Percentiles rank a stretch among this genome's conserved stretches.
Conservation (phyloP, 192 early-diverging fungal species). For the Entomortierella parvispora region DNA sequence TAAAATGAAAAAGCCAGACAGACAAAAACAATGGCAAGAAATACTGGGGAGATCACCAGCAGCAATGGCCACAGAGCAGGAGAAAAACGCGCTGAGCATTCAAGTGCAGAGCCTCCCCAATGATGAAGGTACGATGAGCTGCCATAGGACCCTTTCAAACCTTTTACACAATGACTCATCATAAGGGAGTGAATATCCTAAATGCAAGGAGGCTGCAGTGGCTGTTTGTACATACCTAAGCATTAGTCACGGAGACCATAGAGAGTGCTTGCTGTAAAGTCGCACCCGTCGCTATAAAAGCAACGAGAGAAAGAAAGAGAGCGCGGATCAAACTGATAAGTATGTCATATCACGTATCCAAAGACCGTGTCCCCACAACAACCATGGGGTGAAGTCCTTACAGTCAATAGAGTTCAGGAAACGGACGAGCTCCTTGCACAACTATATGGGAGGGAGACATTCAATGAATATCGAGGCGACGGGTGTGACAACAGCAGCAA, state of each 20-base stretch:
- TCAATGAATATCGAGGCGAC: not conserved
- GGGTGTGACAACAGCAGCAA: not conserved
- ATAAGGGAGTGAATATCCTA: conserved; percentile 5
- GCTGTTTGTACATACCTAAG: conserved; percentile 2
- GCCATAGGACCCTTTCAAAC: conserved; percentile 30
- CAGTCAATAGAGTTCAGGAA: conserved; percentile 84
- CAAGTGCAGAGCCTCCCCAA: not conserved
- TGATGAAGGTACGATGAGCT: not conserved
- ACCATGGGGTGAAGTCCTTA: conserved; percentile 31
- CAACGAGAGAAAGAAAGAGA: not conserved
- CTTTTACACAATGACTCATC: conserved; percentile 52
- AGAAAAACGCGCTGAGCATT: not conserved
- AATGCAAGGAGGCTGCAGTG: not conserved
- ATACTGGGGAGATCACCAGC: too few relatives aligned
- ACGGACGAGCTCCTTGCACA: conserved; percentile 80
- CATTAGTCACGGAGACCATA: conserved; percentile 27
- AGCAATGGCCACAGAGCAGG: too few relatives aligned
- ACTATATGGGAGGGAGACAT: conserved; percentile 32
- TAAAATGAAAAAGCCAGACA: too few relatives aligned
- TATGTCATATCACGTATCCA: not conserved
- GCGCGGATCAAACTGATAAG: not conserved
- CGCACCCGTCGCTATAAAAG: conserved; percentile 53
- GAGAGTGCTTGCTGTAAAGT: conserved; percentile 57
- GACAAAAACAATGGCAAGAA: too few relatives aligned
- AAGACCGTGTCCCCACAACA: not conserved